phyloP scores from a whole-genome alignment of 805 yeast genomes.

The Suhomyces faveliae region DNA sequence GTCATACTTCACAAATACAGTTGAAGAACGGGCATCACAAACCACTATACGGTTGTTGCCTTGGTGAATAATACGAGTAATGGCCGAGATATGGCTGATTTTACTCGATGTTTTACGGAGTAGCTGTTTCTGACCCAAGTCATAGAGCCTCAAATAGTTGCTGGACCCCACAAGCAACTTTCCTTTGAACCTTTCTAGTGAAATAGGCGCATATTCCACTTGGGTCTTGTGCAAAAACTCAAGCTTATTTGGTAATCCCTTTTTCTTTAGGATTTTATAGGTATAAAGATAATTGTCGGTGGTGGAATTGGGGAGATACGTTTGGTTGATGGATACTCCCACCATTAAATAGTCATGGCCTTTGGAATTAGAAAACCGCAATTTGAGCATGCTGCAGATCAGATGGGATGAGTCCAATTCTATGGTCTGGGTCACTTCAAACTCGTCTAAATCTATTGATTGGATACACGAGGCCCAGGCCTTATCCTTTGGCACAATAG shows the following conservation, averaged over 20 bases:
- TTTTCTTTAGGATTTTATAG: slow-evolving; percentile 30
- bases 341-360: slow-evolving; percentile 42
- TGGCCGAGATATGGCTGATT: slow-evolving; percentile 44
- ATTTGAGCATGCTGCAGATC: slow-evolving; percentile 37
- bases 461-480: slow-evolving; percentile 58
- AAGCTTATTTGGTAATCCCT: slow-evolving; percentile 21
- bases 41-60: slow-evolving; percentile 58
- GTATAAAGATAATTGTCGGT: slow-evolving; percentile 32
- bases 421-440: slow-evolving; percentile 40
- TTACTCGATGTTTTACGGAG: slow-evolving; percentile 59
- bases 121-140: slow-evolving; percentile 76
- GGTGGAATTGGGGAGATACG: slow-evolving; percentile 26
- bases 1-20: slow-evolving; percentile 56
- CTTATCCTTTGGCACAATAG: slow-evolving; percentile 14
- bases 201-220: slow-evolving; percentile 46
- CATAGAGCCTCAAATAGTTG: slow-evolving; percentile 56
- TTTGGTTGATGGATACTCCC: slow-evolving; percentile 37
- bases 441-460: slow-evolving; percentile 36
- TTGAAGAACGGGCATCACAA: slow-evolving; percentile 71
- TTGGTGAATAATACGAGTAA: slow-evolving; percentile 52
- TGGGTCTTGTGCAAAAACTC: slow-evolving; percentile 59
- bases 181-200: slow-evolving; percentile 55
- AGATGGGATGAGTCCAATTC: slow-evolving; percentile 45
- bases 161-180: slow-evolving; percentile 59
- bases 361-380: slow-evolving; percentile 26